Evolutionary conservation across 306 rosid genomes (phyloP).

Genomic region (Rosa lucieae): DNA sequence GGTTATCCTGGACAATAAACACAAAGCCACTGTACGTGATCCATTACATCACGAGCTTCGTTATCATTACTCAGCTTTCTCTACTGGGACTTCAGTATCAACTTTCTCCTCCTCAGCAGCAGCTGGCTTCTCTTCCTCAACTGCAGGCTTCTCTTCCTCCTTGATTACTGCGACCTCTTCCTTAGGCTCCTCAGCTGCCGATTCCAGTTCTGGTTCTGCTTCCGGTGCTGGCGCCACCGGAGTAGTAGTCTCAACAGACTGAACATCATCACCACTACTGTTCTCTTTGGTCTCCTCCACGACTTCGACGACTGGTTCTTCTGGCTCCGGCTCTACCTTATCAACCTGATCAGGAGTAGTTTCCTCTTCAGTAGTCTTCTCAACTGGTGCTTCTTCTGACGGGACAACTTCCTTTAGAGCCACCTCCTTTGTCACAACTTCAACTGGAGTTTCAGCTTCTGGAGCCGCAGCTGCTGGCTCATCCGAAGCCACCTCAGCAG

Average conservation of each 20-base stretch:
- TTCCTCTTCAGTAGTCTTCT: slow-evolving; percentile 12
- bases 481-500: slow-evolving; percentile 15
- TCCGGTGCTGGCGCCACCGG: slow-evolving; percentile 14
- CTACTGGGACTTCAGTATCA: slow-evolving; percentile 19
- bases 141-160: slow-evolving; percentile 42
- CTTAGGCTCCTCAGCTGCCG: slow-evolving; percentile 24
- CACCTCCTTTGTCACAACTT: slow-evolving; percentile 40
- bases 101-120: slow-evolving; percentile 35
- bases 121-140: slow-evolving; percentile 35
- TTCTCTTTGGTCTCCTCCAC: slow-evolving; percentile 44
- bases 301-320: slow-evolving; percentile 11
- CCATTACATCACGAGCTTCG: background rate
- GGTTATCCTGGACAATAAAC: background rate
- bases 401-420: slow-evolving; percentile 20
- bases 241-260: slow-evolving; percentile 22
- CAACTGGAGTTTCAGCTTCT: slow-evolving; percentile 29
- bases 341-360: slow-evolving; percentile 21
- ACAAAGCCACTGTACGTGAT: background rate
- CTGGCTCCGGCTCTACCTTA: background rate
- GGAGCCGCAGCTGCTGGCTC: slow-evolving; percentile 5
- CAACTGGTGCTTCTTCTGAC: slow-evolving; percentile 22
- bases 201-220: slow-evolving; percentile 18
- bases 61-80: slow-evolving; percentile 32
- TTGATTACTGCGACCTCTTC: slow-evolving; percentile 26
- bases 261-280: background rate